A percentile compares a stretch with the other conserved stretches of the same genome.
Conservation (phyloP, 2,329 filamentous ascomycete genomes). For the Aureobasidium lini region DNA sequence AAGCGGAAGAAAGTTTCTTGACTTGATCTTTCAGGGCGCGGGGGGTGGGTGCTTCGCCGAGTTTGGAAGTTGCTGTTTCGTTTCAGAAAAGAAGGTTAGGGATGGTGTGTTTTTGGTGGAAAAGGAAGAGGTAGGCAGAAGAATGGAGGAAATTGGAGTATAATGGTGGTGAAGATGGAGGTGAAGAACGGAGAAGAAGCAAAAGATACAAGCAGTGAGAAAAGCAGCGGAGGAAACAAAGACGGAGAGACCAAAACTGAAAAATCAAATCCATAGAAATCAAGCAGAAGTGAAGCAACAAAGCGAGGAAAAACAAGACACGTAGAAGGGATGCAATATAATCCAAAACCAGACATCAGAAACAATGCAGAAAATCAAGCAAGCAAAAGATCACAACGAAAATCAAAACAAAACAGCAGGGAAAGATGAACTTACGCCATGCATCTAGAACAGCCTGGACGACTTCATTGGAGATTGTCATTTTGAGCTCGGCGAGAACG, state of each 20-base stretch:
- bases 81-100: neutral
- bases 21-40: conserved; percentile 15
- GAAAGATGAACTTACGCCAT: conserved; percentile 10
- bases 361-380: too few relatives aligned
- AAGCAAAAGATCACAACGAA: too few relatives aligned
- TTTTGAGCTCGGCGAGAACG: neutral
- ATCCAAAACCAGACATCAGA: too few relatives aligned
- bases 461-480: neutral
- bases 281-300: neutral
- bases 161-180: too few relatives aligned
- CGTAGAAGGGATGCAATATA: too few relatives aligned
- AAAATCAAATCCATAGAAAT: neutral
- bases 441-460: neutral
- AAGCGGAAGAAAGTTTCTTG: conserved; percentile 5
- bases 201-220: neutral
- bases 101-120: neutral
- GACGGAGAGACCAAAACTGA: neutral
- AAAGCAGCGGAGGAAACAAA: neutral
- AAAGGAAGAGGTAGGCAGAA: neutral
- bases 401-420: neutral
- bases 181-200: too few relatives aligned
- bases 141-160: too few relatives aligned
- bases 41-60: conserved; percentile 6
- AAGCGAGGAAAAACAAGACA: too few relatives aligned
- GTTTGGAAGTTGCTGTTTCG: neutral